These are phyloP conservation scores for Penicillium sp. DNA, from an alignment of 2,329 filamentous ascomycete genomes.

Conservation along the genomic window DNA sequence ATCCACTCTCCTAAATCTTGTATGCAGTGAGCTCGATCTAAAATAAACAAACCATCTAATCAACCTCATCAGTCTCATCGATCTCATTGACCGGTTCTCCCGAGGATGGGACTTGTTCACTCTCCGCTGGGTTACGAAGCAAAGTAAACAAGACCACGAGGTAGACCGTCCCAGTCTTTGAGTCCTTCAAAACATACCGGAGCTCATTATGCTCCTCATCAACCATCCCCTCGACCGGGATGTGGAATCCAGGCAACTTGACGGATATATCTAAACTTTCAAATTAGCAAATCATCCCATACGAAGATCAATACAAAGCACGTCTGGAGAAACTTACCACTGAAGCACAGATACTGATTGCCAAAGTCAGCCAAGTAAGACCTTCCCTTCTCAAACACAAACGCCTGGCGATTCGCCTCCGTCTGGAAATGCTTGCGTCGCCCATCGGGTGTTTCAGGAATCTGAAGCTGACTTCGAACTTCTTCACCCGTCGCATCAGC, in stretches of 20 bases:
- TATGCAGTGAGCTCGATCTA: neutral
- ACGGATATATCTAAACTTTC: constrained; percentile 37
- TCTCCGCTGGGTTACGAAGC: constrained; percentile 38
- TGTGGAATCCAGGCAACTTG: constrained; percentile 36
- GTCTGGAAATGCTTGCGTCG: constrained; percentile 62
- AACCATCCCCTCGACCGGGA: constrained; percentile 41
- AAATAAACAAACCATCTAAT: neutral
- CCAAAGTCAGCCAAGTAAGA: constrained; percentile 72
- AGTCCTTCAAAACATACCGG: constrained; percentile 89
- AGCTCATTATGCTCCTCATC: constrained; percentile 73
- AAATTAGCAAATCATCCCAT: neutral
- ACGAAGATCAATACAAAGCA: neutral
- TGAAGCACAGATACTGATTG: constrained; percentile 90
- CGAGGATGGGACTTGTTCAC: neutral
- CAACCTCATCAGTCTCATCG: neutral
- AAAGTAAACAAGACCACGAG: constrained; percentile 80
- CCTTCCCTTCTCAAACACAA: constrained; percentile 61
- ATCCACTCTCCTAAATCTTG: neutral
- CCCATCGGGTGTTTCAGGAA: constrained; percentile 53
- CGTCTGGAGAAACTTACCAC: constrained; percentile 44
- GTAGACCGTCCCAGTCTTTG: constrained; percentile 68
- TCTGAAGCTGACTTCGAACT: constrained; percentile 47
- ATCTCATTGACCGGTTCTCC: neutral
- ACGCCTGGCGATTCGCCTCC: constrained; percentile 54
- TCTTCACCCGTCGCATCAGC: constrained; percentile 57